Evolutionary conservation across 495 filamentous ascomycete genomes (phyloP).

Genomic region (Penicillium goetzii): DNA sequence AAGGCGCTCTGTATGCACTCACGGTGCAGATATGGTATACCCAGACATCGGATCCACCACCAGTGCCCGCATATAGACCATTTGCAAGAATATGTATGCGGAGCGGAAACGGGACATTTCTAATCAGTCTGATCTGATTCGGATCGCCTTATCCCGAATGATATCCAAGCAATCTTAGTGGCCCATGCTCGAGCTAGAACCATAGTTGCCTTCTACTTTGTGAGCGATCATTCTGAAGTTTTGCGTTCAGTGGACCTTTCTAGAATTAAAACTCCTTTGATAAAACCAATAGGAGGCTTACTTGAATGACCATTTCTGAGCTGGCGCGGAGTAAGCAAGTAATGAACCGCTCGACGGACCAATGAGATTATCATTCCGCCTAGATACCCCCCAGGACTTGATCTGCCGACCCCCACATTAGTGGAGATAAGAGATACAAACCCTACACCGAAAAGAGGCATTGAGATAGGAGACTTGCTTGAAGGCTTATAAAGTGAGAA

Average conservation of each 20-base stretch:
- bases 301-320: no score
- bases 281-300: no score
- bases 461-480: neutral
- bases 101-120: neutral
- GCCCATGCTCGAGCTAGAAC: neutral
- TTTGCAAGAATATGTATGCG: neutral
- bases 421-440: neutral
- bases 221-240: no score
- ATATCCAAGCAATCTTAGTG: neutral
- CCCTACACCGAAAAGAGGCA: neutral
- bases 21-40: neutral
- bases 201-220: no score
- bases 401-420: neutral
- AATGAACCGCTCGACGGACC: neutral
- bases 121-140: neutral
- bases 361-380: neutral
- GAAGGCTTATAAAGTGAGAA: neutral
- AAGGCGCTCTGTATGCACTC: neutral
- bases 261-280: no score
- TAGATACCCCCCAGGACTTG: neutral
- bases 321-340: neutral
- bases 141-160: neutral
- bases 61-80: neutral
- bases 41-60: neutral
- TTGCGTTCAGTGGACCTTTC: no score